Evolutionary conservation across 2,329 filamentous ascomycete species (phyloP).

Genomic region (Bipolaris sorokiniana): DNA sequence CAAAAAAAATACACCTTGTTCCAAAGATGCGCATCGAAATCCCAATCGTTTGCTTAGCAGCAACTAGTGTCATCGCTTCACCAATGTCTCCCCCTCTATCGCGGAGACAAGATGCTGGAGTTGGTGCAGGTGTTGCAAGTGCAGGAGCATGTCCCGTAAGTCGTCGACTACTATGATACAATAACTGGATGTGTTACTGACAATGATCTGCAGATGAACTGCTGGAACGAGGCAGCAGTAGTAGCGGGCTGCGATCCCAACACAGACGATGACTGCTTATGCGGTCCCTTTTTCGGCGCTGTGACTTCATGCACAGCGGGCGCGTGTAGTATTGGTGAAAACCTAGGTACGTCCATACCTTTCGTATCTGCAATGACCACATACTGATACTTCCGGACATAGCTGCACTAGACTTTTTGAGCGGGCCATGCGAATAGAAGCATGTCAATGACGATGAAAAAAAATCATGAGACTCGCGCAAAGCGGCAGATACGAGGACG

Average conservation of each 20-base stretch:
- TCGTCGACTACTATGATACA: background rate
- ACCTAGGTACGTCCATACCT: constrained; percentile 34
- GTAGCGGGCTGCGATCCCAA: constrained; percentile 41
- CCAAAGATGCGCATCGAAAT: constrained; percentile 27
- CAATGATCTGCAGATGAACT: constrained; percentile 29
- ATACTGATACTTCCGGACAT: constrained; percentile 5
- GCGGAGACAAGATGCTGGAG: constrained; percentile 11
- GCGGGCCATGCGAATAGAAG: constrained; percentile 13
- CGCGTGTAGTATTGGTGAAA: constrained; percentile 39
- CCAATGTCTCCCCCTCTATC: constrained; percentile 19
- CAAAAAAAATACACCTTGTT: background rate
- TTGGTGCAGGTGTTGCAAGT: constrained; percentile 20
- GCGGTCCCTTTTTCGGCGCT: constrained; percentile 42
- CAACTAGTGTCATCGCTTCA: constrained; percentile 27
- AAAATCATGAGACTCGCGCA: background rate
- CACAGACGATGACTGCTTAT: constrained; percentile 38
- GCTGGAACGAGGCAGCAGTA: constrained; percentile 43
- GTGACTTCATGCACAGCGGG: constrained; percentile 38
- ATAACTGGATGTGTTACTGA: constrained; percentile 9
- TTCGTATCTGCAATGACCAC: background rate
- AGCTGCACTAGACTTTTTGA: constrained; percentile 24
- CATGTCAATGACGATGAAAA: background rate
- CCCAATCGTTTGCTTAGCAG: constrained; percentile 19
- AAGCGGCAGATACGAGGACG: background rate
- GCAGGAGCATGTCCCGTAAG: constrained; percentile 38